A percentile compares a stretch with the other conserved stretches of the same genome.
phyloP scores from a whole-genome alignment of 169 alveolate species.

The Blepharisma undulans region DNA sequence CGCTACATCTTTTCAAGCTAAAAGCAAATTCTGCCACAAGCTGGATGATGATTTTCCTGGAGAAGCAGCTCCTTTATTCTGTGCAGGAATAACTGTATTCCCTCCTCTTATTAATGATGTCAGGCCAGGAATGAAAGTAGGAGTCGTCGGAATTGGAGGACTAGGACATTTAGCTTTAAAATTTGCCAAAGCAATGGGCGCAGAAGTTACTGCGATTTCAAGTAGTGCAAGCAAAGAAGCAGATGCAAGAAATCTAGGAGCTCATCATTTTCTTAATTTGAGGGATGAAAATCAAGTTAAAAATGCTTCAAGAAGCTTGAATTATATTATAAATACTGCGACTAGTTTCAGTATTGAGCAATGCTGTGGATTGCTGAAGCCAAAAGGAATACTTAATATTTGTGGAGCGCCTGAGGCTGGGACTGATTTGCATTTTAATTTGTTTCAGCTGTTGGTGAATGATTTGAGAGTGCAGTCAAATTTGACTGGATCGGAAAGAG shows the following conservation, averaged over 20 bases:
- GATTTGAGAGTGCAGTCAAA: background rate
- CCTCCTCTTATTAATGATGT: constrained; percentile 64
- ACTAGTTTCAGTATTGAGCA: background rate
- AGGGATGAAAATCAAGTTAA: background rate
- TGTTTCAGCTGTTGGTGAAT: background rate
- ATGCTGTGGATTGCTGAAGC: background rate
- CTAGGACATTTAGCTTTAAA: constrained; percentile 87
- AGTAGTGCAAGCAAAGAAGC: background rate
- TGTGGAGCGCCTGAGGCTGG: background rate
- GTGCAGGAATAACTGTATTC: constrained; percentile 86
- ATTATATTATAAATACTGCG: background rate
- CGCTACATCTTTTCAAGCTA: constrained; percentile 76
- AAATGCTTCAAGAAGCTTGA: background rate
- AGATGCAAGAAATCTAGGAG: constrained; percentile 13
- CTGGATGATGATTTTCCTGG: constrained; percentile 73
- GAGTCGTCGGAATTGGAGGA: constrained; percentile 88
- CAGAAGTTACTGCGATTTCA: constrained; percentile 39
- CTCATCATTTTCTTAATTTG: constrained; percentile 1
- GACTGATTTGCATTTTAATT: background rate
- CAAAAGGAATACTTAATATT: background rate
- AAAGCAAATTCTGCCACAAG: constrained; percentile 62
- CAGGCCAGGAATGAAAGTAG: constrained; percentile 70
- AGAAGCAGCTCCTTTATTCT: constrained; percentile 79
- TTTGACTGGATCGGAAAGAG: background rate
- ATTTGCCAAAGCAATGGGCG: constrained; percentile 48